Conservation (phyloP, 495 filamentous ascomycete species). For the Hypoxylon intermedium region DNA sequence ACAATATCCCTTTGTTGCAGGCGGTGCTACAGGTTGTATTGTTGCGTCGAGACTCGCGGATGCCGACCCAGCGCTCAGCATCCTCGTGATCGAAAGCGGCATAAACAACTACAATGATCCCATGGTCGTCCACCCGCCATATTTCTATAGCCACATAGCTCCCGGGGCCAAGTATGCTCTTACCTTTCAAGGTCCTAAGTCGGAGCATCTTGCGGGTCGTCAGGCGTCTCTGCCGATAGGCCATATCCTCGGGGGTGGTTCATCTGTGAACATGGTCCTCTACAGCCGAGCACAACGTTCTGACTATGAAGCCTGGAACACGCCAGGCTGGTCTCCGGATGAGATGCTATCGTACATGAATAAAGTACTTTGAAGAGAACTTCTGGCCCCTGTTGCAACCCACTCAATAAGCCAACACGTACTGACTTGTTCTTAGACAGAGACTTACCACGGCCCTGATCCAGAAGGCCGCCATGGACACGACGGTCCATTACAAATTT, state of each 20-base stretch:
- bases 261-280: conserved; percentile 62
- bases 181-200: conserved; percentile 42
- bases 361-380: conserved; percentile 49
- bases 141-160: conserved; percentile 42
- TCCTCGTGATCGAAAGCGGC: conserved; percentile 60
- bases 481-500: conserved; percentile 57
- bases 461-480: conserved; percentile 47
- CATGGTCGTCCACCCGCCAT: conserved; percentile 52
- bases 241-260: conserved; percentile 62
- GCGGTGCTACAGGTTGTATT: conserved; percentile 59
- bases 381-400: neutral
- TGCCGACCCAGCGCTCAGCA: conserved; percentile 57
- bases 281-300: conserved; percentile 41
- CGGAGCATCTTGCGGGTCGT: conserved; percentile 53
- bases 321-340: conserved; percentile 56
- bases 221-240: conserved; percentile 55
- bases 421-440: conserved; percentile 37
- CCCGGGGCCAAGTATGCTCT: conserved; percentile 42
- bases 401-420: neutral
- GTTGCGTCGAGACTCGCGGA: conserved; percentile 57
- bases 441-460: conserved; percentile 52
- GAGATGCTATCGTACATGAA: conserved; percentile 57
- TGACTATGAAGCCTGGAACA: conserved; percentile 59
- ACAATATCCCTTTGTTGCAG: conserved; percentile 21
- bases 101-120: conserved; percentile 56